Conservation (phyloP, 1,284 basidiomycete species). For the Cryptococcus wingfieldii region DNA sequence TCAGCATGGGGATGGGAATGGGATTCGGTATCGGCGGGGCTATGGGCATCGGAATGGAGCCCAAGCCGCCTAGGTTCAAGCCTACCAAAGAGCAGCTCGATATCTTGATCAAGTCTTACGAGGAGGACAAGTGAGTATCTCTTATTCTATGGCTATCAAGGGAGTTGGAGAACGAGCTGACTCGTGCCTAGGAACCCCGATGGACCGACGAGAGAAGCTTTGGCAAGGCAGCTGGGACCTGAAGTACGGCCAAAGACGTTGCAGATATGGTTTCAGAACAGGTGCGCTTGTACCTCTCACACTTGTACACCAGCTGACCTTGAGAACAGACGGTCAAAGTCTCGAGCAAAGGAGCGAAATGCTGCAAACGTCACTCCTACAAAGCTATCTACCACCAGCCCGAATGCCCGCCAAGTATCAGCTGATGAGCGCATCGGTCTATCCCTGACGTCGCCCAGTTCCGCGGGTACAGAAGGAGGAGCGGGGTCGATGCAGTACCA, state of each 20-base stretch:
- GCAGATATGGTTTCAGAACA: constrained; percentile 42
- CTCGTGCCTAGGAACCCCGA: constrained; percentile 27
- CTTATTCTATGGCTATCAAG: too few relatives aligned
- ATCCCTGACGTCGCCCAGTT: too few relatives aligned
- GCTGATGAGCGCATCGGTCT: too few relatives aligned
- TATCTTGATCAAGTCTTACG: constrained; percentile 28
- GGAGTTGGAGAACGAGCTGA: neutral
- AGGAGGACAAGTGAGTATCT: constrained; percentile 30
- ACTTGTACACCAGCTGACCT: neutral
- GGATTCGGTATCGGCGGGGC: constrained; percentile 1
- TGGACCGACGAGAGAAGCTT: constrained; percentile 19
- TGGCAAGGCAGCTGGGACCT: constrained; percentile 25
- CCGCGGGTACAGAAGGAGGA: neutral
- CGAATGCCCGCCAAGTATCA: too few relatives aligned
- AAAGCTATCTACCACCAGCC: constrained; percentile 1
- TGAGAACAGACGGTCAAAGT: constrained; percentile 27
- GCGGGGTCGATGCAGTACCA: neutral
- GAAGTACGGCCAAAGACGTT: constrained; percentile 31
- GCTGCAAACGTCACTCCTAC: constrained; percentile 3
- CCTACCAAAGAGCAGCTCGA: constrained; percentile 35
- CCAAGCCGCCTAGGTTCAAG: constrained; percentile 33
- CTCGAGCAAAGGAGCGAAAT: constrained; percentile 33
- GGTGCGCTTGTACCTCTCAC: constrained; percentile 15
- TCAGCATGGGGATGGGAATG: neutral
- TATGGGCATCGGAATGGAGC: constrained; percentile 6